A percentile compares a stretch with the other conserved stretches of the same genome.
Evolutionary conservation across 2,329 filamentous ascomycete species (phyloP).

Genomic region (Leptographium radiaticola): DNA sequence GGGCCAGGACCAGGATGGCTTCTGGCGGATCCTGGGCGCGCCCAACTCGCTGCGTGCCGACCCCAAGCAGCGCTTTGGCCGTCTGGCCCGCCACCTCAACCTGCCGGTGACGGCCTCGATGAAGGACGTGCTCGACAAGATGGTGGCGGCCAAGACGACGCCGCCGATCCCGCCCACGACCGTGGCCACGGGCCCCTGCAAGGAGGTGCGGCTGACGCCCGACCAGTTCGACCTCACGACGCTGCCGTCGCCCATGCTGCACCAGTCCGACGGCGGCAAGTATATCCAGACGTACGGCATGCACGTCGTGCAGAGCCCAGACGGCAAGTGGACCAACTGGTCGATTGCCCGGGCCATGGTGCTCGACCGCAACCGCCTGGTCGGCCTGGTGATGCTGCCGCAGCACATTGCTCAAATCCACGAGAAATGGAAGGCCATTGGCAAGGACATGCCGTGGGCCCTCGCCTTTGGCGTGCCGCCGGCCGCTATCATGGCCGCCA

Average conservation of each 20-base stretch:
- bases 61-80: slow-evolving; percentile 22
- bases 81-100: slow-evolving; percentile 27
- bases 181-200: slow-evolving; percentile 25
- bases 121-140: slow-evolving; percentile 27
- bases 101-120: slow-evolving; percentile 23
- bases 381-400: slow-evolving; percentile 26
- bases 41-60: slow-evolving; percentile 24
- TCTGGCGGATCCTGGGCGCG: slow-evolving; percentile 34
- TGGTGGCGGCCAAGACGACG: slow-evolving; percentile 21
- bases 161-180: slow-evolving; percentile 20
- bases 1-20: slow-evolving; percentile 26
- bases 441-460: slow-evolving; percentile 33
- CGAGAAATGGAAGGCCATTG: slow-evolving; percentile 30
- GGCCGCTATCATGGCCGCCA: slow-evolving; percentile 31
- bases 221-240: slow-evolving; percentile 28
- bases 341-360: slow-evolving; percentile 33
- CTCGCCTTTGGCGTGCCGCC: slow-evolving; percentile 35
- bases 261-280: slow-evolving; percentile 32
- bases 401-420: slow-evolving; percentile 34
- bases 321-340: slow-evolving; percentile 34
- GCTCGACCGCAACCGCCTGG: slow-evolving; percentile 25
- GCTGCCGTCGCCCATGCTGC: slow-evolving; percentile 28
- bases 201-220: slow-evolving; percentile 24
- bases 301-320: slow-evolving; percentile 30
- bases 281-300: slow-evolving; percentile 39